These are phyloP conservation scores for grape (Vitis vinifera) DNA, from an alignment of 164 flowering plant genomes.

Conservation along the genomic window ASM3070453v1 NC_081811.1:23319501-23320000, in stretches of 20 bases:
- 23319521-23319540: too few relatives aligned
- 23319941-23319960: slow-evolving; percentile 86
- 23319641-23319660: neutral
- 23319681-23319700: neutral
- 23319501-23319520: too few relatives aligned
- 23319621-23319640: neutral
- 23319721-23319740: neutral
- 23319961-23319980: slow-evolving; percentile 81
- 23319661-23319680: neutral
- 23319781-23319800: neutral
- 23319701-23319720: neutral
- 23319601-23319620: too few relatives aligned
- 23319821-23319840: slow-evolving; percentile 23
- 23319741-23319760: neutral
- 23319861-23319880: slow-evolving; percentile 64
- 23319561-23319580: too few relatives aligned
- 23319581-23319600: too few relatives aligned
- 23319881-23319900: slow-evolving; percentile 68
- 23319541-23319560: too few relatives aligned
- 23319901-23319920: slow-evolving; percentile 85
- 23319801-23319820: neutral
- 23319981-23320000: slow-evolving; percentile 72
- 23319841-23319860: slow-evolving; percentile 76
- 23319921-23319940: slow-evolving; percentile 78
- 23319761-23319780: neutral